Base-by-base conservation (phyloP, 2,329 filamentous ascomycete genomes). In the Epichloe scottii region DNA sequence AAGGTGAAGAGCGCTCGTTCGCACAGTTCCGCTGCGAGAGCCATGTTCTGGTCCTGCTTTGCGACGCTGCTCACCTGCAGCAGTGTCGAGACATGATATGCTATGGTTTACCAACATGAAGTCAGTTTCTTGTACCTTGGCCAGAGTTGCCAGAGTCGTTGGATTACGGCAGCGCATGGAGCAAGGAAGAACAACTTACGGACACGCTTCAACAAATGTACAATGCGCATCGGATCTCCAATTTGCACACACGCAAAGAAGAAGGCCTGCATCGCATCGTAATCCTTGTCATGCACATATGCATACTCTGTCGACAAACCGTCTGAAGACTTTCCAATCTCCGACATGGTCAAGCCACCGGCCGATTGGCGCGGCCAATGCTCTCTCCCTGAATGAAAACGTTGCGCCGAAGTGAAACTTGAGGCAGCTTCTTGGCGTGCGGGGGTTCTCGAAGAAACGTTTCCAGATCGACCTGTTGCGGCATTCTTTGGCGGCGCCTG, bases 1-100 rank as follows among this genome's bases (percentile, higher is more conserved):
- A 97, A 91, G 0, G 87, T 87, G 69, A 96, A 97, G 5, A 98
- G 76, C 0, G 91, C 90, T 44, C 93, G 80, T 68, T 97, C 91
- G 50, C 94, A 81, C 2, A 97, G 77, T 60, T 97, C 90, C 3
- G 88, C 85, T 0, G 91, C 84, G 4, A 93, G 79, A 1, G 90
- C 81, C 64, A 89, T 84, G 62, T 97, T 93, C 49, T 89, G 82
- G 62, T 96, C 89, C 57, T 95, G 87, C 64, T 93, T 91, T 12
- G 89, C 89, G 47, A 97, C 86, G 63, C 89, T 88, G 55, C 88
- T 94, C 30, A 95, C 89, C 64, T 96, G 90, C 21, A 97, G 81
- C n/a, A 97, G 77, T 2, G 88, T 90, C 1, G 89, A 93, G 57
- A 97, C 85, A 63, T 97, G 90, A 65, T 96, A 97, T 3, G 91